Conservation (phyloP, 768 basidiomycete species). For the Lentinula aciculospora region DNA sequence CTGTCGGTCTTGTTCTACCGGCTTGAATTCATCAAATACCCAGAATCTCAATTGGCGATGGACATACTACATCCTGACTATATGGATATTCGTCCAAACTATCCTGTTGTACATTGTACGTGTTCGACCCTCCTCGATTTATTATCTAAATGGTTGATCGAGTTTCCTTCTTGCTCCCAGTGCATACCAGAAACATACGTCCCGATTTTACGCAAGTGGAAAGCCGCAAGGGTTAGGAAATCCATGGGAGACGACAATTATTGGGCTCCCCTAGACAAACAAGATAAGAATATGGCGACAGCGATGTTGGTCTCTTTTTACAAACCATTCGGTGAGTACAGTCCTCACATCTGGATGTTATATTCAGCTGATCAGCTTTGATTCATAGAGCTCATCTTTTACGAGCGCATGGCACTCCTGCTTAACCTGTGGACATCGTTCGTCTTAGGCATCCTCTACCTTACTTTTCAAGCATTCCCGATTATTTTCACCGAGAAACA, state of each 20-base stretch:
- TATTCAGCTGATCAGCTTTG: background rate
- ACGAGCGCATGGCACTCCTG: slow-evolving; percentile 72
- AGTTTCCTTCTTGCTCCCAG: slow-evolving; percentile 22
- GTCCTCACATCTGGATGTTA: too few species aligned
- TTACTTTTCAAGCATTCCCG: slow-evolving; percentile 52
- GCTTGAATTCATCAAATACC: slow-evolving; percentile 5
- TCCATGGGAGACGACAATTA: slow-evolving; percentile 47
- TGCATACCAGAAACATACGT: slow-evolving; percentile 69
- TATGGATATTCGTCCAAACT: slow-evolving; percentile 60
- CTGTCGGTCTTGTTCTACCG: background rate
- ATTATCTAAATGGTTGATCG: slow-evolving; percentile 59
- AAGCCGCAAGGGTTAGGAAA: slow-evolving; percentile 56
- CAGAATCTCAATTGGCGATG: slow-evolving; percentile 65
- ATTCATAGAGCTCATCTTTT: slow-evolving; percentile 53
- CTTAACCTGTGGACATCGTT: slow-evolving; percentile 62
- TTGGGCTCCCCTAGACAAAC: slow-evolving; percentile 55
- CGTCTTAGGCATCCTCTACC: slow-evolving; percentile 57
- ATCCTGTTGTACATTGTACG: slow-evolving; percentile 40
- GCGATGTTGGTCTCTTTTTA: slow-evolving; percentile 57
- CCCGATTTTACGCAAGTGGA: slow-evolving; percentile 54
- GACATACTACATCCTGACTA: slow-evolving; percentile 68
- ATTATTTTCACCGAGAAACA: slow-evolving; percentile 50
- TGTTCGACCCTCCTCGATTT: background rate
- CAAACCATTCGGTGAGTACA: slow-evolving; percentile 61
- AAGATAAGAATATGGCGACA: slow-evolving; percentile 32